These are phyloP conservation scores for Rhodotorula sp. DNA, from an alignment of 1,284 basidiomycete genomes.

Conservation along the genomic window DNA sequence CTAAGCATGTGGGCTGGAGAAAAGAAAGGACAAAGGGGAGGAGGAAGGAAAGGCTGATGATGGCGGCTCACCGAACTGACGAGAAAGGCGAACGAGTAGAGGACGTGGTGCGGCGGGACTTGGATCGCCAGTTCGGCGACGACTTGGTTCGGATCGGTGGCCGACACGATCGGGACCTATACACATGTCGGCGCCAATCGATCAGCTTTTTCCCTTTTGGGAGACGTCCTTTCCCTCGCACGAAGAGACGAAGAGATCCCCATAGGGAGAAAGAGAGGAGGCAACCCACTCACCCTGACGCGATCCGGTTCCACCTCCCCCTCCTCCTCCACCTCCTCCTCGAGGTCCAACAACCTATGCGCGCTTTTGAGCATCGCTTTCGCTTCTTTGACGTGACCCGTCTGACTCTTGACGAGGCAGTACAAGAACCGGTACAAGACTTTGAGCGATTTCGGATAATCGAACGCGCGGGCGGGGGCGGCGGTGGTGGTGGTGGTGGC, in stretches of 20 bases:
- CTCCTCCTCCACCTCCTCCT: background rate
- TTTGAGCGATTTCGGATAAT: background rate
- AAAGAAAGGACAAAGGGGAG: too few species aligned
- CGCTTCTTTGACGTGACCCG: conserved; percentile 16
- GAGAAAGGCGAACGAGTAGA: conserved; percentile 35
- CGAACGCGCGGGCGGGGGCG: too few species aligned
- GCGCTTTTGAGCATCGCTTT: conserved; percentile 22
- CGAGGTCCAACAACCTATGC: conserved; percentile 20
- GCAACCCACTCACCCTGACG: conserved; percentile 2
- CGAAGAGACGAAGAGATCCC: background rate
- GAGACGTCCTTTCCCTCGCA: too few species aligned
- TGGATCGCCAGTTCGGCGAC: conserved; percentile 1
- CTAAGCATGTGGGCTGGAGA: too few species aligned
- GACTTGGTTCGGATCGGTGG: too few species aligned
- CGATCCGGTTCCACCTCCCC: background rate
- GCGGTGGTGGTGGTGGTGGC: background rate
- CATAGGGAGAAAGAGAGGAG: background rate
- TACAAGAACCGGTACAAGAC: conserved; percentile 20
- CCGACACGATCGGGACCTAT: too few species aligned
- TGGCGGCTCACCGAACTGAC: conserved; percentile 21
- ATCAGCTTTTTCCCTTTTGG: too few species aligned
- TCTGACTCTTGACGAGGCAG: conserved; percentile 11
- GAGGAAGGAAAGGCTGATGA: too few species aligned
- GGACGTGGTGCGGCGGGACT: conserved; percentile 14
- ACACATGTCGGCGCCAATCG: too few species aligned